Percentiles rank a stretch among this genome's conserved stretches.
phyloP scores from a whole-genome alignment of 2,329 filamentous ascomycete genomes.

The Phaeosphaeria sp. region DNA sequence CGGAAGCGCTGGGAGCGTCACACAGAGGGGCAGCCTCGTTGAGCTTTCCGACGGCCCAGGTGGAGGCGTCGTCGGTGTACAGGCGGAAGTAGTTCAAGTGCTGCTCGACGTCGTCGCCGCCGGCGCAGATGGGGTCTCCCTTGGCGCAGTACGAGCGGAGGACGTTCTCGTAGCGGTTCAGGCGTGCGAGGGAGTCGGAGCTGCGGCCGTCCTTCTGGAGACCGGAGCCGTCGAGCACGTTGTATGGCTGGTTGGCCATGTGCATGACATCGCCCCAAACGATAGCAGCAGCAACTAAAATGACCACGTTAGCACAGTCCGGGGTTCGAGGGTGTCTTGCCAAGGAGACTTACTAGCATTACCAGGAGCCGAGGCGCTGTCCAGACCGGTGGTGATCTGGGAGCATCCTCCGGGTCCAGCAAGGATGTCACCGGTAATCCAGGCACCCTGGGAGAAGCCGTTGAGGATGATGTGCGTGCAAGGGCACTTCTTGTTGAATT shows the following conservation, averaged over 20 bases:
- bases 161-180: conserved; percentile 49
- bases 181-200: conserved; percentile 16
- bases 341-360: conserved; percentile 29
- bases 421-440: conserved; percentile 65
- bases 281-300: conserved; percentile 27
- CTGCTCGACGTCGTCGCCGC: conserved; percentile 62
- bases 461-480: conserved; percentile 62
- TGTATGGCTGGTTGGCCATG: conserved; percentile 28
- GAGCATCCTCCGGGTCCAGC: conserved; percentile 52
- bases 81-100: conserved; percentile 63
- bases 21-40: conserved; percentile 17
- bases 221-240: conserved; percentile 25
- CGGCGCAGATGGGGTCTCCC: conserved; percentile 68
- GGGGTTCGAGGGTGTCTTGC: conserved; percentile 4
- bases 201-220: conserved; percentile 18
- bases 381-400: conserved; percentile 19
- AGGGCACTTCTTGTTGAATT: conserved; percentile 62
- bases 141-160: conserved; percentile 69
- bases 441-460: conserved; percentile 65
- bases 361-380: conserved; percentile 23
- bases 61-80: conserved; percentile 29
- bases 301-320: background rate
- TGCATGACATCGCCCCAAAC: conserved; percentile 31
- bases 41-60: conserved; percentile 28
- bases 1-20: conserved; percentile 12